Evolutionary conservation across 1,284 basidiomycete genomes (phyloP).

Genomic region (Pseudozyma thailandica): DNA sequence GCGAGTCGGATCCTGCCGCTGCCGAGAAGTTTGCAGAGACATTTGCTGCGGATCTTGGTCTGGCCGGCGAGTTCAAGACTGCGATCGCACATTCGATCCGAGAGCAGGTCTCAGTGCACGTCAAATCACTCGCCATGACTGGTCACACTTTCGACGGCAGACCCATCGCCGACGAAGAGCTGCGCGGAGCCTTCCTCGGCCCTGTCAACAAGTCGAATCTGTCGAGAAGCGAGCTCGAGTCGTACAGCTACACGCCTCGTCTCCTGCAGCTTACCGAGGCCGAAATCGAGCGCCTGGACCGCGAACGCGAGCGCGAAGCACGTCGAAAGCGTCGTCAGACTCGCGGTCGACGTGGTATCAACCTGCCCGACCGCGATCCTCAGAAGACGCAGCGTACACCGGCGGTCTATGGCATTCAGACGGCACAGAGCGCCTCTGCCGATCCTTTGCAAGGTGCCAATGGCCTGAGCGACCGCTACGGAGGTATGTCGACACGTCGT

Average conservation of each 20-base stretch:
- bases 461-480: constrained; percentile 38
- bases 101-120: constrained; percentile 91
- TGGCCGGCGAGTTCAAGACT: constrained; percentile 86
- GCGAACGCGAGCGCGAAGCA: constrained; percentile 91
- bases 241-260: constrained; percentile 80
- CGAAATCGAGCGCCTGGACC: constrained; percentile 85
- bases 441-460: constrained; percentile 23
- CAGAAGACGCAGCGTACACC: constrained; percentile 82
- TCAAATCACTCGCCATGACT: constrained; percentile 90
- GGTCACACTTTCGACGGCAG: constrained; percentile 86
- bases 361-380: constrained; percentile 90
- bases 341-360: constrained; percentile 86
- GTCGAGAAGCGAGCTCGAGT: constrained; percentile 75
- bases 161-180: constrained; percentile 86
- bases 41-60: constrained; percentile 86
- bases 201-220: constrained; percentile 70
- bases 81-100: constrained; percentile 95
- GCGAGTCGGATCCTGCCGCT: constrained; percentile 76
- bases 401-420: constrained; percentile 63
- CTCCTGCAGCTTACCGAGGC: constrained; percentile 88
- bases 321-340: constrained; percentile 85
- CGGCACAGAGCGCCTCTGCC: constrained; percentile 40
- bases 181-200: constrained; percentile 87
- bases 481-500: constrained; percentile 51
- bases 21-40: constrained; percentile 93